These are phyloP conservation scores for Seiridium cupressi DNA, from an alignment of 2,329 filamentous ascomycete genomes.

Conservation along the genomic window DNA sequence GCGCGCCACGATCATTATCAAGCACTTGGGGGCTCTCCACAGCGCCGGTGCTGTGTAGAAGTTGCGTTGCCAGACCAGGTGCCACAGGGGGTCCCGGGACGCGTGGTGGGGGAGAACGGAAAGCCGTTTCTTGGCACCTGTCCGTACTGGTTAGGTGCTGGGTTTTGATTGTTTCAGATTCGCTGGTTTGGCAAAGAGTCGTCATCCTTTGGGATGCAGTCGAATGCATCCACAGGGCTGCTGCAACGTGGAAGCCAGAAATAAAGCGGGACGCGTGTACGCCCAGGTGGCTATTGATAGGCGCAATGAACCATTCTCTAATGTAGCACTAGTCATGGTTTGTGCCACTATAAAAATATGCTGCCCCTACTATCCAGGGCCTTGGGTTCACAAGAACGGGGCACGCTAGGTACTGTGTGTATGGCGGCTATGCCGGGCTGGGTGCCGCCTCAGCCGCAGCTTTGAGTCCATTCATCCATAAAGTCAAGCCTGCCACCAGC, in stretches of 20 bases:
- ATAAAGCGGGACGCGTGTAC: not conserved
- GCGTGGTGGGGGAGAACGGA: not conserved
- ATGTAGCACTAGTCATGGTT: not conserved
- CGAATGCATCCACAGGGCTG: not conserved
- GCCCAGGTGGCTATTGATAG: not conserved
- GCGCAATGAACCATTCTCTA: not conserved
- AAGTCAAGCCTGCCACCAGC: slow-evolving; percentile 32
- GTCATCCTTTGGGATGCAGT: not conserved
- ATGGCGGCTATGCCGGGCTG: not conserved
- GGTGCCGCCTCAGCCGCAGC: slow-evolving; percentile 20
- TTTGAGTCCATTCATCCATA: slow-evolving; percentile 39
- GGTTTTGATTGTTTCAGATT: not conserved
- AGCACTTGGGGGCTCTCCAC: not conserved
- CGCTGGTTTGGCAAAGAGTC: not conserved
- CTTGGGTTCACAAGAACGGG: not conserved
- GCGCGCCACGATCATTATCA: not conserved
- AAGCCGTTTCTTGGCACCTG: not conserved
- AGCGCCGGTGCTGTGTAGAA: not conserved
- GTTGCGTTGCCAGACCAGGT: not conserved
- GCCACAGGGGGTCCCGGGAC: not conserved
- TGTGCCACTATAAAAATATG: not conserved
- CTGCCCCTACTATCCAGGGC: not conserved
- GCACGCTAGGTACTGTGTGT: not conserved
- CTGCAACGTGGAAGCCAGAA: not conserved
- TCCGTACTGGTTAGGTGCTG: not conserved